phyloP scores from a whole-genome alignment of 2,329 filamentous ascomycete species.

The Monilinia polystroma region DNA sequence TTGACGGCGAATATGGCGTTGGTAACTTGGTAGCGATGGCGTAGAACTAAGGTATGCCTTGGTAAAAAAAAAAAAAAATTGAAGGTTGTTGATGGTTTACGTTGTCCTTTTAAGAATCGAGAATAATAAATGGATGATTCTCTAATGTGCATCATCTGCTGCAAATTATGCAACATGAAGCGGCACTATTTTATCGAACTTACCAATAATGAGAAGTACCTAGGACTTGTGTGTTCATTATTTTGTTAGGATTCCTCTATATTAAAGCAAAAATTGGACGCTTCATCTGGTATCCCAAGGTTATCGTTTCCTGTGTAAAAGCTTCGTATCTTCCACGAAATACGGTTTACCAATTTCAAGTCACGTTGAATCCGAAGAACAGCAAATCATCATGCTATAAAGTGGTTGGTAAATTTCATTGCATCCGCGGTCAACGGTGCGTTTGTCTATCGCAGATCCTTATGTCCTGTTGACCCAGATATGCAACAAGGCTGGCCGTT shows the following conservation, averaged over 20 bases:
- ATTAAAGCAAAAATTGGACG: neutral
- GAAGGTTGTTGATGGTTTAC: neutral
- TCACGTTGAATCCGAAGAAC: neutral
- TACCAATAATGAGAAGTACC: neutral
- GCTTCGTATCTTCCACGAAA: neutral
- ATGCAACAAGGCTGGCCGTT: constrained; percentile 11
- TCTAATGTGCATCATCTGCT: neutral
- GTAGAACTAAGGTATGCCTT: constrained; percentile 9
- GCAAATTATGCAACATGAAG: neutral
- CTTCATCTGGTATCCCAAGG: neutral
- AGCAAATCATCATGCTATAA: neutral
- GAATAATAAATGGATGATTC: neutral
- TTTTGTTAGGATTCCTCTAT: neutral
- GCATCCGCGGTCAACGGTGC: neutral
- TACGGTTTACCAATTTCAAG: neutral
- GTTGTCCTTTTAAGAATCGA: neutral
- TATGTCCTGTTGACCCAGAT: neutral
- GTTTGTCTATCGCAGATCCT: neutral
- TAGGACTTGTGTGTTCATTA: neutral
- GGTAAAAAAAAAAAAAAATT: neutral
- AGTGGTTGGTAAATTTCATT: constrained; percentile 1
- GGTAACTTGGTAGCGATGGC: constrained; percentile 9
- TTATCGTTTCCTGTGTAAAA: neutral
- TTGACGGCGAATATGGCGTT: constrained; percentile 12
- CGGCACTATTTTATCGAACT: neutral